Evolutionary conservation across 2,329 filamentous ascomycete genomes (phyloP).

Genomic region (Penicillium glabrum): DNA sequence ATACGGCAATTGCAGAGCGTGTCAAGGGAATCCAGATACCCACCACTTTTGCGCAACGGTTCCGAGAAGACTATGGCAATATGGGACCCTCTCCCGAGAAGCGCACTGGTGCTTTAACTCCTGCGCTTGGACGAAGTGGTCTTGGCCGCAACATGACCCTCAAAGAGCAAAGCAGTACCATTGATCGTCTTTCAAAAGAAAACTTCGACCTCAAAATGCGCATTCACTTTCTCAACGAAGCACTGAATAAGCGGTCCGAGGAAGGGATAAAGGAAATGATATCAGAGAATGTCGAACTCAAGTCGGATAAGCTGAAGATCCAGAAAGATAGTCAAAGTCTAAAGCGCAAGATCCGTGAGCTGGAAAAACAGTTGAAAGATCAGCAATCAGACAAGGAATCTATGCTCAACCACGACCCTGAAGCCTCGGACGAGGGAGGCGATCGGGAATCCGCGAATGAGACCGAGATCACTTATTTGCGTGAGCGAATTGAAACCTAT

Average conservation of each 20-base stretch:
- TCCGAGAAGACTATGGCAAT: slow-evolving; percentile 66
- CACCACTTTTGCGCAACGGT: slow-evolving; percentile 82
- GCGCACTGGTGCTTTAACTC: slow-evolving; percentile 51
- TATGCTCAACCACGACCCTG: slow-evolving; percentile 43
- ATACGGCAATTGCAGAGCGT: slow-evolving; percentile 84
- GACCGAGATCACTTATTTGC: slow-evolving; percentile 80
- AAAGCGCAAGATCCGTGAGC: slow-evolving; percentile 76
- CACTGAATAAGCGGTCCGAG: slow-evolving; percentile 88
- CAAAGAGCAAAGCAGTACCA: slow-evolving; percentile 96
- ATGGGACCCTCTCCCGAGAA: slow-evolving; percentile 63
- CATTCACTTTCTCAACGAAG: slow-evolving; percentile 94
- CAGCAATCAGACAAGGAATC: slow-evolving; percentile 49
- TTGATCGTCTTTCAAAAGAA: slow-evolving; percentile 93
- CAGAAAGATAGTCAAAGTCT: slow-evolving; percentile 88
- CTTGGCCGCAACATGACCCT: slow-evolving; percentile 71
- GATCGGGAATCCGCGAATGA: slow-evolving; percentile 61
- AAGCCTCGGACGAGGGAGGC: slow-evolving; percentile 42
- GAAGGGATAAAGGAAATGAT: slow-evolving; percentile 98
- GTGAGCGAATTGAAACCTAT: slow-evolving; percentile 82
- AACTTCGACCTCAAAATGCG: slow-evolving; percentile 98
- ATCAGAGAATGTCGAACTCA: slow-evolving; percentile 92
- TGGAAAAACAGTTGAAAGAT: slow-evolving; percentile 74
- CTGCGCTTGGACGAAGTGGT: slow-evolving; percentile 52
- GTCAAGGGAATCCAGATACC: slow-evolving; percentile 89
- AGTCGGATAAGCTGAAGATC: slow-evolving; percentile 82